Conservation (phyloP, 208 protist genomes). For the Strigomonas culicis region DNA sequence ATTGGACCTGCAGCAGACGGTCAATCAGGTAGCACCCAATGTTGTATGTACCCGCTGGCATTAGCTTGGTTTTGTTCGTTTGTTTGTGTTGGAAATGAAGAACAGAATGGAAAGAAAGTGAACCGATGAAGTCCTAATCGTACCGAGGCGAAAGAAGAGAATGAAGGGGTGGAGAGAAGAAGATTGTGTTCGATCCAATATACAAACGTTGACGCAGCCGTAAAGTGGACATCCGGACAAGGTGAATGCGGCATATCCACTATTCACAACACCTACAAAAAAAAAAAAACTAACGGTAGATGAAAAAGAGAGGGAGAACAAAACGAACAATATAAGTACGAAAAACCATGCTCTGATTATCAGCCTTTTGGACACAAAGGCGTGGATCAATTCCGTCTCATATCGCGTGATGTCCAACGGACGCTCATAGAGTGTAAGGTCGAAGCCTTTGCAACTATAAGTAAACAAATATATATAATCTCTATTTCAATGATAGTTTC, state of each 20-base stretch:
- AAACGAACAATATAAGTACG: background rate
- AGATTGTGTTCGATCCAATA: no score
- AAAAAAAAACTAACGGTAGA: background rate
- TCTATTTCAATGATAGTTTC: no score
- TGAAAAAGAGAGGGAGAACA: background rate
- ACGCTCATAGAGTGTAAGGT: no score
- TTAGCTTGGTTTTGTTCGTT: constrained; percentile 5
- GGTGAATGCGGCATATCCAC: background rate
- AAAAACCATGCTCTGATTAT: background rate
- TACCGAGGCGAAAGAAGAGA: constrained; percentile 1
- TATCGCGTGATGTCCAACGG: no score
- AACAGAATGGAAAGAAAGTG: constrained; percentile 7
- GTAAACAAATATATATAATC: no score
- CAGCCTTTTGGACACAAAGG: constrained; percentile 3
- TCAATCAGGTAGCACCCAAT: constrained; percentile 55
- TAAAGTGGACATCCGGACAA: background rate
- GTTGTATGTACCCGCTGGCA: constrained; percentile 50
- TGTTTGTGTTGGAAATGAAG: background rate
- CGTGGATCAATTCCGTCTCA: no score
- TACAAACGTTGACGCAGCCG: no score
- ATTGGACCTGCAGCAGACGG: constrained; percentile 37
- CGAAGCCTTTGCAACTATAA: no score
- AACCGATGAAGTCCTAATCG: background rate
- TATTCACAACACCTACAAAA: background rate
- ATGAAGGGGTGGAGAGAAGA: constrained; percentile 5